Conservation (phyloP, 805 yeast genomes). For the Candida succiphila region DNA sequence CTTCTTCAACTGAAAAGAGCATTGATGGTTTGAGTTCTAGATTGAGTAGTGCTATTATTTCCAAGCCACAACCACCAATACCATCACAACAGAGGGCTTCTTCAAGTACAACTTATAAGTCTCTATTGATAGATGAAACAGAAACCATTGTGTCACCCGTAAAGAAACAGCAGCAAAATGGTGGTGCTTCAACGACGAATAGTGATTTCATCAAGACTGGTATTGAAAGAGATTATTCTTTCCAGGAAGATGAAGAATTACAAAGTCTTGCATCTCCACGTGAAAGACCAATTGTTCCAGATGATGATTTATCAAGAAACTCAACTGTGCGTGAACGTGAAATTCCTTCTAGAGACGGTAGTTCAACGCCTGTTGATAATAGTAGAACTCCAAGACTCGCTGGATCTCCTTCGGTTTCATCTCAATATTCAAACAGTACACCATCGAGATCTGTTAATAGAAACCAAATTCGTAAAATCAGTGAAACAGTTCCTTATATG, state of each 20-base stretch:
- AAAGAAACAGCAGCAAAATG: not conserved
- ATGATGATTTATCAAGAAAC: no score
- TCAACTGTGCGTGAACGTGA: no score
- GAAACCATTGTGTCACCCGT: constrained; percentile 1
- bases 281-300: not conserved
- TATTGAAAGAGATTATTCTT: constrained; percentile 11
- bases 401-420: constrained; percentile 13
- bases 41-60: constrained; percentile 6
- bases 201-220: constrained; percentile 9
- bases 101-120: constrained; percentile 1
- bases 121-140: constrained; percentile 6
- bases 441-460: constrained; percentile 27
- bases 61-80: not conserved
- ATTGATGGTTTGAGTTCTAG: constrained; percentile 8
- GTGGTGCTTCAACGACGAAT: constrained; percentile 3
- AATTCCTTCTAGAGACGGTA: not conserved
- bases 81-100: not conserved
- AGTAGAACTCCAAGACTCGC: constrained; percentile 10
- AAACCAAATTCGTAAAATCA: constrained; percentile 61
- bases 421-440: constrained; percentile 16
- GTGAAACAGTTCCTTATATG: constrained; percentile 81
- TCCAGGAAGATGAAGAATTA: constrained; percentile 16
- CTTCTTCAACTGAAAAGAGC: constrained; percentile 6
- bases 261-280: not conserved
- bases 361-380: constrained; percentile 2